A percentile compares a stretch with the other conserved stretches of the same genome.
Conservation (phyloP, 306 rosid genomes). For the Ceratonia siliqua region DNA sequence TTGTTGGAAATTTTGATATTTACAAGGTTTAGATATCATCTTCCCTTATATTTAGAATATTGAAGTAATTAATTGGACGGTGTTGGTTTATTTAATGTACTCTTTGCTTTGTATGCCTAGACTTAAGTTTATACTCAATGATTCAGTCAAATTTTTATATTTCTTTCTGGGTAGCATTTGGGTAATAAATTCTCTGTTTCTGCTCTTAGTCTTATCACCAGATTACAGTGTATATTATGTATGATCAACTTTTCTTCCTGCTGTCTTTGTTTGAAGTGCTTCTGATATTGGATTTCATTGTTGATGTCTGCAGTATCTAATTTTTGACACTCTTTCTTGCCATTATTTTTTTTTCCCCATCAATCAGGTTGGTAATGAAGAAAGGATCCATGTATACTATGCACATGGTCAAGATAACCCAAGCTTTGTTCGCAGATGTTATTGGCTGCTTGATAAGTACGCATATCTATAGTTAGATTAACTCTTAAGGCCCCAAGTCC, state of each 20-base stretch:
- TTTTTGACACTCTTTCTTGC: conserved; percentile 30
- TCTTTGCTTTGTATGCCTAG: conserved; percentile 18
- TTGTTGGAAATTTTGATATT: conserved; percentile 12
- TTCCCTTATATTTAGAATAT: conserved; percentile 5
- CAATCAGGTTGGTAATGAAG: conserved; percentile 88
- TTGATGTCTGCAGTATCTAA: not conserved
- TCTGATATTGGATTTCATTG: conserved; percentile 23
- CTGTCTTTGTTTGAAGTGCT: conserved; percentile 21
- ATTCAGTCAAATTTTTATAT: conserved; percentile 4
- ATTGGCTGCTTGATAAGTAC: conserved; percentile 98
- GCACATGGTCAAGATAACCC: conserved; percentile 86
- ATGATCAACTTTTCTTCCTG: conserved; percentile 25
- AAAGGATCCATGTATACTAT: conserved; percentile 97
- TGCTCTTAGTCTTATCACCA: not conserved
- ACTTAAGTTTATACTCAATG: conserved; percentile 3
- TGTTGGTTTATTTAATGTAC: not conserved
- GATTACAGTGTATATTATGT: conserved; percentile 14
- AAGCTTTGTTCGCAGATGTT: conserved; percentile 90
- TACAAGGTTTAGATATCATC: not conserved
- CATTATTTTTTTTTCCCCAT: conserved; percentile 23
- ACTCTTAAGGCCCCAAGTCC: conserved; percentile 24
- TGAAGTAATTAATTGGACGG: not conserved
- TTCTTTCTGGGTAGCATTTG: conserved; percentile 1
- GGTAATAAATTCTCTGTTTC: not conserved
- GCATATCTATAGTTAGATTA: conserved; percentile 38